phyloP scores from a whole-genome alignment of 2,329 filamentous ascomycete genomes.

The Epicoccum sorghinum region DNA sequence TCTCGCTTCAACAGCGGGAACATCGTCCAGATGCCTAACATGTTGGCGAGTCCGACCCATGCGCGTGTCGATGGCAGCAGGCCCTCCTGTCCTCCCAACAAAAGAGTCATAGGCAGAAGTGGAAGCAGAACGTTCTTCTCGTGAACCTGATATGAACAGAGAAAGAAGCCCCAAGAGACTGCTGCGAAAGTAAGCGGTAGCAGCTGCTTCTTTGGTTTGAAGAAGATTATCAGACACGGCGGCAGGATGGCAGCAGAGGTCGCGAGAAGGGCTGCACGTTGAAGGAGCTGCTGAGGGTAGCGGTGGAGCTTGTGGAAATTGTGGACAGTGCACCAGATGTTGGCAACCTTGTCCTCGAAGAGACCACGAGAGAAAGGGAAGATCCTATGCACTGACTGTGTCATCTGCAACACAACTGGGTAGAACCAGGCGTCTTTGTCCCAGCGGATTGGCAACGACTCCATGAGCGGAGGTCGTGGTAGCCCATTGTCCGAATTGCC shows the following conservation, averaged over 20 bases:
- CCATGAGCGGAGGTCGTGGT: constrained; percentile 66
- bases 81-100: constrained; percentile 79
- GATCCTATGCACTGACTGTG: constrained; percentile 87
- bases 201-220: constrained; percentile 76
- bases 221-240: constrained; percentile 78
- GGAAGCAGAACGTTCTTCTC: constrained; percentile 96
- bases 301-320: constrained; percentile 84
- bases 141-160: constrained; percentile 97
- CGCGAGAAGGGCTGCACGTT: constrained; percentile 73
- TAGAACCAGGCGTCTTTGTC: constrained; percentile 73
- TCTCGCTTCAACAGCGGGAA: constrained; percentile 89
- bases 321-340: constrained; percentile 95
- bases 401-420: constrained; percentile 75
- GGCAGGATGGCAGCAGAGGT: constrained; percentile 80
- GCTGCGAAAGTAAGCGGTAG: constrained; percentile 81
- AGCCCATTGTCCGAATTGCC: constrained; percentile 66
- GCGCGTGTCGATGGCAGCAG: constrained; percentile 76
- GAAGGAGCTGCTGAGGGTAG: constrained; percentile 74
- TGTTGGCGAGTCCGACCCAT: constrained; percentile 96
- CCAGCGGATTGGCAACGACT: constrained; percentile 62
- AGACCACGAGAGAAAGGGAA: constrained; percentile 95
- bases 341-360: constrained; percentile 98
- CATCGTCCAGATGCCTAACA: constrained; percentile 89
- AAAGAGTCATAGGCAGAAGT: constrained; percentile 87
- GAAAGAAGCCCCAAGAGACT: constrained; percentile 94